phyloP scores from a whole-genome alignment of 2,329 filamentous ascomycete genomes.

The Exophiala dermatitidis region DNA sequence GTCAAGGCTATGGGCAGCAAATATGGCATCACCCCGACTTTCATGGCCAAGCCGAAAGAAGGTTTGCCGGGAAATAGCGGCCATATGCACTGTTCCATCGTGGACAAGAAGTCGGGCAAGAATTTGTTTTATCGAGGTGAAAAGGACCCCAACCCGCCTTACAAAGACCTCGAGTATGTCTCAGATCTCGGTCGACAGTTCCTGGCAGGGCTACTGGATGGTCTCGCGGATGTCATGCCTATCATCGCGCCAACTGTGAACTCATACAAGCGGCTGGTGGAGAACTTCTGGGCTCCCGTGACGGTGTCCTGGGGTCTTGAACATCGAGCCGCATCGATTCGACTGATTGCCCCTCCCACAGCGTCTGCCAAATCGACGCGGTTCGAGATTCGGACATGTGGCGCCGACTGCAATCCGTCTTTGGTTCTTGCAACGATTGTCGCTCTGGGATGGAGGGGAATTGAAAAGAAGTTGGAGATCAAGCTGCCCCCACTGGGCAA shows the following conservation, averaged over 20 bases:
- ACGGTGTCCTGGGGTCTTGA: slow-evolving; percentile 96
- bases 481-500: slow-evolving; percentile 74
- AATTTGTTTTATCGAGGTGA: slow-evolving; percentile 74
- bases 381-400: slow-evolving; percentile 86
- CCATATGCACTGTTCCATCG: slow-evolving; percentile 88
- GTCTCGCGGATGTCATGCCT: slow-evolving; percentile 92
- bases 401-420: slow-evolving; percentile 88
- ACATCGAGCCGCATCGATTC: slow-evolving; percentile 84
- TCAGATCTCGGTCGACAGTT: slow-evolving; percentile 90
- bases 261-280: slow-evolving; percentile 94
- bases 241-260: slow-evolving; percentile 90
- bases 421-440: slow-evolving; percentile 81
- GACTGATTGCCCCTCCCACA: slow-evolving; percentile 82
- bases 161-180: slow-evolving; percentile 67
- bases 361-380: slow-evolving; percentile 77
- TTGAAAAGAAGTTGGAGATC: slow-evolving; percentile 86
- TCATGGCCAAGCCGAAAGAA: slow-evolving; percentile 95
- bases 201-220: slow-evolving; percentile 79
- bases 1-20: slow-evolving; percentile 83
- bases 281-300: slow-evolving; percentile 98
- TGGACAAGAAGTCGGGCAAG: slow-evolving; percentile 62
- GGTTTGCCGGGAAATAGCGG: slow-evolving; percentile 91
- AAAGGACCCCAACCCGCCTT: slow-evolving; percentile 63
- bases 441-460: slow-evolving; percentile 79
- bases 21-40: slow-evolving; percentile 89